These are phyloP conservation scores for Talaromyces ruber DNA, from an alignment of 495 filamentous ascomycete species.

Conservation along the genomic window DNA sequence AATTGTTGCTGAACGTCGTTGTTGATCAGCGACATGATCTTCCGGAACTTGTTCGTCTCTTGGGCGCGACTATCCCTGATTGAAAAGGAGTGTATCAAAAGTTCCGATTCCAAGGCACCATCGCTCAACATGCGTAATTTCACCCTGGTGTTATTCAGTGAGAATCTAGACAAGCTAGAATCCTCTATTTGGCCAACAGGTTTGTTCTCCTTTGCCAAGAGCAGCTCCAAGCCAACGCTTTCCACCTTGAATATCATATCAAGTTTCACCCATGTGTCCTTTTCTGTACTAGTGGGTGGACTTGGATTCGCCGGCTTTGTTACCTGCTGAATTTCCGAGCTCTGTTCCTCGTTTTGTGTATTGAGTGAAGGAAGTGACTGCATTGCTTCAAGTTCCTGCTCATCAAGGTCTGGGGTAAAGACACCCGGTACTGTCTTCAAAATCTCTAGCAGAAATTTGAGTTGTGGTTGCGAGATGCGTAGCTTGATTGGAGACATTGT, in stretches of 20 bases:
- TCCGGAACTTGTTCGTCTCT: slow-evolving; percentile 90
- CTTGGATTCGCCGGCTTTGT: slow-evolving; percentile 20
- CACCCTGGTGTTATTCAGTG: slow-evolving; percentile 80
- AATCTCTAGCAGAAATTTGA: slow-evolving; percentile 79
- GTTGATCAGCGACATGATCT: slow-evolving; percentile 96
- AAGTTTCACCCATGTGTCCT: slow-evolving; percentile 81
- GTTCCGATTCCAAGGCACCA: slow-evolving; percentile 84
- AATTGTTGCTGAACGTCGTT: slow-evolving; percentile 88
- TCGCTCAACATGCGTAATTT: slow-evolving; percentile 95
- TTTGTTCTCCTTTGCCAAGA: slow-evolving; percentile 62
- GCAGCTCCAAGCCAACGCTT: slow-evolving; percentile 79
- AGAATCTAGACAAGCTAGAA: slow-evolving; percentile 86
- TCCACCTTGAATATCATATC: slow-evolving; percentile 88
- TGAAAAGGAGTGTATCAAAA: slow-evolving; percentile 89
- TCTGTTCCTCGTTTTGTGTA: slow-evolving; percentile 35
- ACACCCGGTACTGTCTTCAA: slow-evolving; percentile 78
- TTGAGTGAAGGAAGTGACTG: slow-evolving; percentile 54
- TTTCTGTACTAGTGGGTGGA: slow-evolving; percentile 54
- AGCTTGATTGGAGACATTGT: slow-evolving; percentile 88
- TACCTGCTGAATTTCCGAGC: slow-evolving; percentile 20
- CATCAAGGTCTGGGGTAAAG: slow-evolving; percentile 69
- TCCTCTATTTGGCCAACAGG: slow-evolving; percentile 71
- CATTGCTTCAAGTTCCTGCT: slow-evolving; percentile 55
- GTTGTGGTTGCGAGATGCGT: slow-evolving; percentile 78
- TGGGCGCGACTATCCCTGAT: slow-evolving; percentile 80